Percentiles rank a stretch among this genome's conserved stretches.
These are phyloP conservation scores for Manihot esculenta DNA, from an alignment of 441 rosid species.

Conservation along the genomic window DNA sequence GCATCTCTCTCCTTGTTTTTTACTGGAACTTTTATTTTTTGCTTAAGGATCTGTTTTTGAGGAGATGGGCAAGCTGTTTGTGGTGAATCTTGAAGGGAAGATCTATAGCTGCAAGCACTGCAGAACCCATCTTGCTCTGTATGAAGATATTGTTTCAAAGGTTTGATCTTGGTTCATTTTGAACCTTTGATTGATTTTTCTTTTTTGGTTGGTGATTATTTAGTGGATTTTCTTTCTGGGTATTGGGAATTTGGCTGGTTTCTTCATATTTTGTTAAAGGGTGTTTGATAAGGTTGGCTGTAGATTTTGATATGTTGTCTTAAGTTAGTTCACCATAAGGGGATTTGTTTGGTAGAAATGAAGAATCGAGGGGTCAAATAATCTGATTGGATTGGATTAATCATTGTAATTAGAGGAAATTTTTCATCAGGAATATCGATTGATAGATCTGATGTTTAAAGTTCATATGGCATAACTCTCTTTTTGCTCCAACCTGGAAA, in stretches of 20 bases:
- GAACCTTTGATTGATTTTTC: neutral
- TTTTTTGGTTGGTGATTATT: slow-evolving; percentile 8
- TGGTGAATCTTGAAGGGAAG: slow-evolving; percentile 87
- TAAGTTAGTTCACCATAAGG: neutral
- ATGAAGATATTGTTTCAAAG: slow-evolving; percentile 79
- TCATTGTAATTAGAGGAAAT: slow-evolving; percentile 3
- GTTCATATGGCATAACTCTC: slow-evolving; percentile 1
- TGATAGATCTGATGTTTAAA: neutral
- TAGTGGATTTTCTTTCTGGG: slow-evolving; percentile 30
- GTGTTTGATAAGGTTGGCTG: slow-evolving; percentile 9
- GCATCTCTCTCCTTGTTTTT: neutral
- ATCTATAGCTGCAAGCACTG: slow-evolving; percentile 94
- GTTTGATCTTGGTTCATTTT: slow-evolving; percentile 37
- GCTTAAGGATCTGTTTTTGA: slow-evolving; percentile 26
- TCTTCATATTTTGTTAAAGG: neutral
- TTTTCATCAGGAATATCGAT: neutral
- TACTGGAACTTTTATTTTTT: neutral
- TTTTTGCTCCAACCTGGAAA: neutral
- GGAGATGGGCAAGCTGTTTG: slow-evolving; percentile 86
- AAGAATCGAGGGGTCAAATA: neutral
- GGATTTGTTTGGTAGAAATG: slow-evolving; percentile 1
- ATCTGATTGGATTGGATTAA: too few relatives aligned
- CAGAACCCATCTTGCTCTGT: slow-evolving; percentile 79
- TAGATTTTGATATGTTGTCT: neutral
- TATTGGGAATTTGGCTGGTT: slow-evolving; percentile 19